phyloP scores from a whole-genome alignment of 169 alveolate genomes.

The Perkinsus olseni region DNA sequence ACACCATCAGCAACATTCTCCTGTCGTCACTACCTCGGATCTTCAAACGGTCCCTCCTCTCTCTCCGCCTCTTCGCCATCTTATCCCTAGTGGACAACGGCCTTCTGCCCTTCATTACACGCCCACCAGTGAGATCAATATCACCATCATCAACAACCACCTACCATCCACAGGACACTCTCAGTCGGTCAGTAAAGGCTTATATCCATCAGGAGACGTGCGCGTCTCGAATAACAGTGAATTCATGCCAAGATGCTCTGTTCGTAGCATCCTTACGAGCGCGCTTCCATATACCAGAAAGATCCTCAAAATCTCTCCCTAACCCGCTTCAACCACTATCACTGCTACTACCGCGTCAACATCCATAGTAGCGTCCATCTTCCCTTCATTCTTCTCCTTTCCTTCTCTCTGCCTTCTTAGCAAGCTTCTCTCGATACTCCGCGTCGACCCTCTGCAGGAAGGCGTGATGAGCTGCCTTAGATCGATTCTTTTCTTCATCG shows the following conservation, averaged over 20 bases:
- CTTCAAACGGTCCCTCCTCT: not conserved
- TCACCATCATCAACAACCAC: not conserved
- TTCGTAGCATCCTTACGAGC: too few relatives aligned
- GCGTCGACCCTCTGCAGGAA: not conserved
- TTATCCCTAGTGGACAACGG: not conserved
- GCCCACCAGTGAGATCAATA: not conserved
- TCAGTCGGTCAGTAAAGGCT: too few relatives aligned
- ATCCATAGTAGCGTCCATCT: not conserved
- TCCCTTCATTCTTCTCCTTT: not conserved
- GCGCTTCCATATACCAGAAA: too few relatives aligned
- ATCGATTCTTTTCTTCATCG: not conserved
- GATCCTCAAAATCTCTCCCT: too few relatives aligned
- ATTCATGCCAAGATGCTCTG: too few relatives aligned
- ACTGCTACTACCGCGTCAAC: not conserved
- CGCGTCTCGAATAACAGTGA: too few relatives aligned
- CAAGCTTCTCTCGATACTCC: not conserved
- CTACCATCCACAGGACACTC: too few relatives aligned
- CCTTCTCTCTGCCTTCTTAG: not conserved
- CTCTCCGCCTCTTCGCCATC: not conserved
- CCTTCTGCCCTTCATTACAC: not conserved
- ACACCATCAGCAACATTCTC: too few relatives aligned
- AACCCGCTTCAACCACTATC: too few relatives aligned
- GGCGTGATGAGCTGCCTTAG: not conserved
- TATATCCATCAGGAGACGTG: too few relatives aligned
- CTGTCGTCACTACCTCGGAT: not conserved